These are phyloP conservation scores for Metschnikowia vanudenii DNA, from an alignment of 805 yeast species.

Conservation along the genomic window DNA sequence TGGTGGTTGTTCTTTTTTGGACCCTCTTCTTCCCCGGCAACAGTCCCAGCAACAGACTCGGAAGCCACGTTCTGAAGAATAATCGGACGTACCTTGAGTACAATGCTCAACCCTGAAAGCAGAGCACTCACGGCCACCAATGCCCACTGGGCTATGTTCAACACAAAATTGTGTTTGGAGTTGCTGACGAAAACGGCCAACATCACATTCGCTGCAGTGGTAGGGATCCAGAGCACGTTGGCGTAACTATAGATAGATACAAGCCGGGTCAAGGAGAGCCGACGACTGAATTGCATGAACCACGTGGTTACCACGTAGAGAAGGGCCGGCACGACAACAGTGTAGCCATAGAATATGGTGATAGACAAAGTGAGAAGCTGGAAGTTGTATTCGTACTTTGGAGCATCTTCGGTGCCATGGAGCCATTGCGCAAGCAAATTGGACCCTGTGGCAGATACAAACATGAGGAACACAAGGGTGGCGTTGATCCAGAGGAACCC, in stretches of 20 bases:
- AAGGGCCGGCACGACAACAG: conserved; percentile 58
- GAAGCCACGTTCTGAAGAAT: conserved; percentile 28
- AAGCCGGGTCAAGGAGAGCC: conserved; percentile 54
- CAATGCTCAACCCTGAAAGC: conserved; percentile 57
- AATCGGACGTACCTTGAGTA: conserved; percentile 44
- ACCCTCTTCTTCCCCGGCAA: too few species aligned
- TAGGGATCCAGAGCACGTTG: conserved; percentile 82
- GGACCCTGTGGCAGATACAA: conserved; percentile 71
- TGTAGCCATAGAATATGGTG: conserved; percentile 72
- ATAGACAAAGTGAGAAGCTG: conserved; percentile 66
- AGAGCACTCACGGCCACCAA: conserved; percentile 59
- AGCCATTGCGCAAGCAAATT: conserved; percentile 59
- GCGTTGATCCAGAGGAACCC: conserved; percentile 92
- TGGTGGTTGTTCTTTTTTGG: conserved; percentile 22
- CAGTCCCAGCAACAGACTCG: too few species aligned
- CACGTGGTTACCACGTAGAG: conserved; percentile 54
- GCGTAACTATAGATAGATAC: conserved; percentile 84
- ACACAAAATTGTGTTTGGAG: conserved; percentile 28
- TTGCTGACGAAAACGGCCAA: conserved; percentile 52
- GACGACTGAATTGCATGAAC: conserved; percentile 49
- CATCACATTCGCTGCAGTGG: conserved; percentile 58
- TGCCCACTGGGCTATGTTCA: conserved; percentile 60
- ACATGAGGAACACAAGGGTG: conserved; percentile 69
- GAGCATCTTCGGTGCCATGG: conserved; percentile 36
- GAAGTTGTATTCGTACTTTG: conserved; percentile 57